phyloP scores from a whole-genome alignment of 2,329 filamentous ascomycete genomes.

The Xylaria sp. region DNA sequence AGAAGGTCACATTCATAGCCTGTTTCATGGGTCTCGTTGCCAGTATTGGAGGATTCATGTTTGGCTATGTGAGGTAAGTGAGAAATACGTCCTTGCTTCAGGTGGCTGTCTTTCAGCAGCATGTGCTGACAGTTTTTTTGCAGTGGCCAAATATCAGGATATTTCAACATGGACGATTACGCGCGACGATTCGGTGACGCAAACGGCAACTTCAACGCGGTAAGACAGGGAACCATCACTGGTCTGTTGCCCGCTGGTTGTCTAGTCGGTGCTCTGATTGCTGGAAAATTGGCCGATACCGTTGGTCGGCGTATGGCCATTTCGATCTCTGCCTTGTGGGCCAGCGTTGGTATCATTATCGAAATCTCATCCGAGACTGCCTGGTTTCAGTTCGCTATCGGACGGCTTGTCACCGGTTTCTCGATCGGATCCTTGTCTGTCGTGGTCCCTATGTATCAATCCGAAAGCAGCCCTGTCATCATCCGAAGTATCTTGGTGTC shows the following conservation, averaged over 20 bases:
- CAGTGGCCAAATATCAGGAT: constrained; percentile 66
- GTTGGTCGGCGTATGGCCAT: constrained; percentile 68
- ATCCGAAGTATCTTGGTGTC: constrained; percentile 68
- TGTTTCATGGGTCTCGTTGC: constrained; percentile 56
- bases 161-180: constrained; percentile 66
- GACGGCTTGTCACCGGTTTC: constrained; percentile 68
- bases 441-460: constrained; percentile 71
- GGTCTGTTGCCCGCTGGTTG: constrained; percentile 67
- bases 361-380: constrained; percentile 60
- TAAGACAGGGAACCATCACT: constrained; percentile 67
- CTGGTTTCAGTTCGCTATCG: constrained; percentile 71
- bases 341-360: constrained; percentile 67
- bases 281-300: constrained; percentile 65
- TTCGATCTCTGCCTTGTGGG: constrained; percentile 65
- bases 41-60: constrained; percentile 63
- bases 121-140: constrained; percentile 7
- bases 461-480: constrained; percentile 67
- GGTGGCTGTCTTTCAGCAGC: background rate
- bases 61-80: constrained; percentile 60
- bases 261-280: constrained; percentile 61
- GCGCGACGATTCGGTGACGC: constrained; percentile 56
- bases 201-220: constrained; percentile 57
- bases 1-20: constrained; percentile 45
- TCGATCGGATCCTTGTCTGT: constrained; percentile 70
- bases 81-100: background rate